Evolutionary conservation across 495 filamentous ascomycete species (phyloP), one percentile per base, ranked within the genome.

Genomic region (Diplogelasinospora grovesii): DNA sequence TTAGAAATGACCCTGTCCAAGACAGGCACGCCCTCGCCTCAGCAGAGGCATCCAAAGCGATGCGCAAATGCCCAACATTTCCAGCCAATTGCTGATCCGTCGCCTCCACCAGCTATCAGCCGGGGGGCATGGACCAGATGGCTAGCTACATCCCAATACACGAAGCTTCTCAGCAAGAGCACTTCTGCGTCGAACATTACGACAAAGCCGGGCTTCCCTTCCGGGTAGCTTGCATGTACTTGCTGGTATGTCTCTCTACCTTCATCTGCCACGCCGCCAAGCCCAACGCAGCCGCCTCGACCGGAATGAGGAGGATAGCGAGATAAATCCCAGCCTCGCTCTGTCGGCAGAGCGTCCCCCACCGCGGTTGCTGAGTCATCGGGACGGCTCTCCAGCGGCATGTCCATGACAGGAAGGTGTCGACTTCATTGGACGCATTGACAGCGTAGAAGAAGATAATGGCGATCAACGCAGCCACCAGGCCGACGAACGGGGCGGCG

Each of bases 381-480:
- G 50, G 49, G 20, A 73, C 47, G 26, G 52, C 44, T 4, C 48
- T 49, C 73, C 73, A 78, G 35, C 69, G 70, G 57, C 74, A 78
- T 19, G 63, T 68, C 74, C 74, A 78, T 54, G 66, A 71, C 50
- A 75, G 48, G 21, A 75, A 51, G 26, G 70, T 70, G 48, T 68
- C 66, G 39, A 59, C 54, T 5, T 52, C 59, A 27, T 50, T 50
- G 2, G 71, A 75, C 18, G 65, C 48, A 43, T 76, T 73, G 59
- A 71, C 65, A 33, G 57, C 61, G 46, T 78, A 78, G 59, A 69
- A 76, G 57, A 76, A 71, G 34, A 63, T 52, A 39, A 70, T 65
- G 46, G 64, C 64, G 43, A 75, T 59, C 42, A 75, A 50, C n/a
- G 62, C 62, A 30, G 65, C 69, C 28, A 59, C 50, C 33, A 76